Evolutionary conservation across 2,329 filamentous ascomycete genomes (phyloP), one percentile per base, ranked within the genome.

Genomic region (Aspergillus latus): DNA sequence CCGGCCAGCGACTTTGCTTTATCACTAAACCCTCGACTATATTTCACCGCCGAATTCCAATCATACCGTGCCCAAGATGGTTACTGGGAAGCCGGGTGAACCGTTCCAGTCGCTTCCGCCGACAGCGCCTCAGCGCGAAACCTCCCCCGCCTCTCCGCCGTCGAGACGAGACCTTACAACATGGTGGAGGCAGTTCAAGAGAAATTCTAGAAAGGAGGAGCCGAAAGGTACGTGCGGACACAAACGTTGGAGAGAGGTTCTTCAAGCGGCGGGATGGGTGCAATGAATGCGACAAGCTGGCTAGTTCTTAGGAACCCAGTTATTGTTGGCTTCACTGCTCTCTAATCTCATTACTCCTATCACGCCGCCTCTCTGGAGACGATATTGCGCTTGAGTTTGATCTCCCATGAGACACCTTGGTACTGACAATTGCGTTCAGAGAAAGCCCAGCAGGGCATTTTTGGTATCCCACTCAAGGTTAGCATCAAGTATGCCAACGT

Each of bases 401-500:
- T 40, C 5, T 40, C 8, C 5, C 9, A 28, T 40, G n/a, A 26
- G 10, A 1, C 10, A 28, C 28, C 26, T 10, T 43, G 21, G 28
- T 52, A 29, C 55, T 60, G 26, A 55, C 49, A 21, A 37, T 32
- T 26, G 44, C 21, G 29, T 4, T 13, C 36, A 67, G 68, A 69
- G 54, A 58, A 71, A 52, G 78, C 83, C 46, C 32, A 47, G 4
- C 85, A 85, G 58, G 92, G 92, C 63, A 97, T 99, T 61, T 99
- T 99, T 72, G 94, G 94, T 52, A 87, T 99, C 34, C 92, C 94
- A 39, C 82, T 99, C 57, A 90, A 92, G 66, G 87, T 92, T 69
- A 97, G 93, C 77, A 97, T 99, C 73, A 89, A 89, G 58, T 97
- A 99, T 73, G 94, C 94, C 57, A 99, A 97, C 70, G 94, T 99